Percentiles rank a stretch among this genome's conserved stretches.
Conservation (phyloP, 2,329 filamentous ascomycete genomes). For the Aspergillus sp. region DNA sequence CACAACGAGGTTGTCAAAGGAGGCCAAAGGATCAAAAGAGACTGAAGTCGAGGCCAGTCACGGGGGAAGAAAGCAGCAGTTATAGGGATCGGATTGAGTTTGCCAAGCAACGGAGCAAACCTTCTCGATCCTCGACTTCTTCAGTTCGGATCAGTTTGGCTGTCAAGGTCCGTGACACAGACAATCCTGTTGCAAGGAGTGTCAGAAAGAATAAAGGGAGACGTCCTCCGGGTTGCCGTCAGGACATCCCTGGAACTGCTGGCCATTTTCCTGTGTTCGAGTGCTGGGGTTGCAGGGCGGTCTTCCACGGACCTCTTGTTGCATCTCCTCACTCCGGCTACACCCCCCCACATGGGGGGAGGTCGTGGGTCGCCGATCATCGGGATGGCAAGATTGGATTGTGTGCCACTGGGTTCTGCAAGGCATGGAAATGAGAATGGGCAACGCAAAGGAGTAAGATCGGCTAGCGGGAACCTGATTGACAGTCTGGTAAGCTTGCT, state of each 20-base stretch:
- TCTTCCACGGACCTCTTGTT: neutral
- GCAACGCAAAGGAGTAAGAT: too few relatives aligned
- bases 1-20: neutral
- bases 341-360: neutral
- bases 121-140: too few relatives aligned
- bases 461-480: too few relatives aligned
- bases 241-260: neutral
- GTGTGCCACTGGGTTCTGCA: neutral
- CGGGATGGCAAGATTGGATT: neutral
- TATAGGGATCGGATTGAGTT: conserved; percentile 4
- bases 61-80: neutral
- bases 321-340: conserved; percentile 1
- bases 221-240: neutral
- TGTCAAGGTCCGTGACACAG: neutral
- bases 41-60: neutral
- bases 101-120: neutral
- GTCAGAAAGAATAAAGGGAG: neutral
- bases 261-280: neutral
- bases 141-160: neutral
- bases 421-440: too few relatives aligned
- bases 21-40: neutral
- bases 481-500: too few relatives aligned
- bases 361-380: conserved; percentile 1
- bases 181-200: neutral
- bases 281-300: neutral